Percentiles rank a stretch among this genome's conserved stretches.
Evolutionary conservation across 768 basidiomycete species (phyloP).

Genomic region (Lyophyllum semitale): DNA sequence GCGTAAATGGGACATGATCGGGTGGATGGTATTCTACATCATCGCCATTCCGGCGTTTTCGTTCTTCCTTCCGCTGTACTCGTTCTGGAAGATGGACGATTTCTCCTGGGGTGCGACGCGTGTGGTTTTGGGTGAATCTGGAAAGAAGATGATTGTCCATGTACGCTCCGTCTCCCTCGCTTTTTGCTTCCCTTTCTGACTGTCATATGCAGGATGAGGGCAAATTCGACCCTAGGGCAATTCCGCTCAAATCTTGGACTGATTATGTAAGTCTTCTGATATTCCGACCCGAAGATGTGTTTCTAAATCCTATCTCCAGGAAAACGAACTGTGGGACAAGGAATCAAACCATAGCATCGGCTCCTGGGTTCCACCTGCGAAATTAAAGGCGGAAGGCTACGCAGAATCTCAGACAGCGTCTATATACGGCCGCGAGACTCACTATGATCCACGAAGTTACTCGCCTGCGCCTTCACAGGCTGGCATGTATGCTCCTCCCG

Average conservation of each 20-base stretch:
- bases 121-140: slow-evolving; percentile 90
- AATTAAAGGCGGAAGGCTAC: slow-evolving; percentile 72
- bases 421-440: slow-evolving; percentile 85
- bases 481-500: slow-evolving; percentile 60
- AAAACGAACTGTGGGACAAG: slow-evolving; percentile 97
- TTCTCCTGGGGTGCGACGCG: slow-evolving; percentile 96
- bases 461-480: slow-evolving; percentile 78
- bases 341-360: slow-evolving; percentile 95
- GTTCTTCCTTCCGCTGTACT: slow-evolving; percentile 90
- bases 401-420: slow-evolving; percentile 79
- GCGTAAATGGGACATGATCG: slow-evolving; percentile 98
- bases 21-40: slow-evolving; percentile 97
- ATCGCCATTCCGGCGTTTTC: slow-evolving; percentile 92
- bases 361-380: slow-evolving; percentile 84
- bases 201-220: slow-evolving; percentile 78
- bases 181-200: slow-evolving; percentile 2
- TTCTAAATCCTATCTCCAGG: slow-evolving; percentile 39
- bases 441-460: slow-evolving; percentile 74
- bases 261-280: slow-evolving; percentile 70
- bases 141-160: slow-evolving; percentile 95
- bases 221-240: slow-evolving; percentile 91
- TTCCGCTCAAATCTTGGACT: slow-evolving; percentile 96
- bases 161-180: slow-evolving; percentile 46
- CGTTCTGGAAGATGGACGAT: slow-evolving; percentile 98
- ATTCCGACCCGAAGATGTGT: not conserved